Base-by-base conservation (phyloP, 2,329 filamentous ascomycete species). In the Xylaria hypoxylon region DNA sequence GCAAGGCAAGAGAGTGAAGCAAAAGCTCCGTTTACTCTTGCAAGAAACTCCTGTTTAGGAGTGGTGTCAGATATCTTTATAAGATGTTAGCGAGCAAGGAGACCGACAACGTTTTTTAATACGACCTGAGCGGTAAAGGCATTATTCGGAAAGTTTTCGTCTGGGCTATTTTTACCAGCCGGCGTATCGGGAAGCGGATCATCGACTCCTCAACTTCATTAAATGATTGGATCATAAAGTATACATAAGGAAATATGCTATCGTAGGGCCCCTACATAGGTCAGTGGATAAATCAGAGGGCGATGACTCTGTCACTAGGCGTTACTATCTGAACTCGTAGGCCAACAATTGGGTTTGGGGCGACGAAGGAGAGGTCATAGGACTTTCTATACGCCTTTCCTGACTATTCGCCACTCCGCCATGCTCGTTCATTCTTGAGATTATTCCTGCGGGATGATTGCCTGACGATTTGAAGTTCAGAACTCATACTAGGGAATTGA, bases 1-100 rank as follows among this genome's bases (percentile, higher is more conserved):
- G 59, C 24, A 44, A 55, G 59, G 48, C 50, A 62, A 17, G 59
- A 45, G 22, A 53, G 22, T 13, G 57, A 51, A 24, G 57, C 31
- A 38, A 45, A 47, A 24, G 31, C 31, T 26, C 57, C 44, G 31
- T 51, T 51, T 28, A 26, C 35, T 28, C 57, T 47, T 3, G 57
- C 45, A 5, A 60, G 57, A 42, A 60, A 51, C 8, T 50, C 31
- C 35, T 40, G 2, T 7, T 26, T 31, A 24, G 52, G 31, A 15
- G 44, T 45, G 11, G 28, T 60, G 7, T 40, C 45, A 11, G 44
- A 42, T 35, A 60, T 60, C 57, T 28, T 51, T 13, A 2, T 19
- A 15, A n/a, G 5, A 38, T 22, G 7, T 52, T 31, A 42, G 56
- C 56, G 31, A 59, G 56, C 13, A 59, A 24, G 15, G 56, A 59